Base-by-base conservation (phyloP, 495 filamentous ascomycete species). In the Cetradonia linearis region DNA sequence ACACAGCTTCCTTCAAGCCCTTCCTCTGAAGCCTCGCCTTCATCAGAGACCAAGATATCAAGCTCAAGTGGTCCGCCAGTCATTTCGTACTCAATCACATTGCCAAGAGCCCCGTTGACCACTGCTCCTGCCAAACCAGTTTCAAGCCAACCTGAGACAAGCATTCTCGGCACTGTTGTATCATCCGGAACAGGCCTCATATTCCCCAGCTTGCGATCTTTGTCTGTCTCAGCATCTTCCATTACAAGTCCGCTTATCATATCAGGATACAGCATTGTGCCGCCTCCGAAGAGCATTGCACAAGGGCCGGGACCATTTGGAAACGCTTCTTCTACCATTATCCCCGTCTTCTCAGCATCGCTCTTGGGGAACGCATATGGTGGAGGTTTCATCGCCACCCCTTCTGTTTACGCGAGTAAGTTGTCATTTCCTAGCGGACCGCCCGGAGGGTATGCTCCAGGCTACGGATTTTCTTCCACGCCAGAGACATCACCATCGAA, bases 331-430 rank as follows among this genome's bases (percentile, higher is more conserved):
- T 62, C 67, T 34, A 42, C 66, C 5, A 53, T 62, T 7, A 63
- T 62, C 33, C 66, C 66, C 20, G 60, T 68, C 20, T 69, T 56
- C 30, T 64, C 67, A 30, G 63, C 61, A 36, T 30, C 36, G 14
- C 53, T 68, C 53, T 61, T 69, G 11, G 67, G 67, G 5, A 69
- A 66, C 52, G 67, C 60, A 28, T 69, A 69, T 25, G 67, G 66
- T 10, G 67, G 67, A 18, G 67, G 67, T 11, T 65, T 66, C 30
- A 34, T 69, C 28, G 55, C 30, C 18, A 68, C 66, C 31, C 67
- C 67, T 33, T 63, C 67, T 0, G 25, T 68, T 3, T 69, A 52
- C 49, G 67, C 66, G 6, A 64, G 59, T 27, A 52, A 49, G 34
- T 2, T 60, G 25, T 23, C 61, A 38, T 52, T 34, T 38, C 56